phyloP scores from a whole-genome alignment of 257 asterid genomes.

The Nicotiana benthamiana region DNA sequence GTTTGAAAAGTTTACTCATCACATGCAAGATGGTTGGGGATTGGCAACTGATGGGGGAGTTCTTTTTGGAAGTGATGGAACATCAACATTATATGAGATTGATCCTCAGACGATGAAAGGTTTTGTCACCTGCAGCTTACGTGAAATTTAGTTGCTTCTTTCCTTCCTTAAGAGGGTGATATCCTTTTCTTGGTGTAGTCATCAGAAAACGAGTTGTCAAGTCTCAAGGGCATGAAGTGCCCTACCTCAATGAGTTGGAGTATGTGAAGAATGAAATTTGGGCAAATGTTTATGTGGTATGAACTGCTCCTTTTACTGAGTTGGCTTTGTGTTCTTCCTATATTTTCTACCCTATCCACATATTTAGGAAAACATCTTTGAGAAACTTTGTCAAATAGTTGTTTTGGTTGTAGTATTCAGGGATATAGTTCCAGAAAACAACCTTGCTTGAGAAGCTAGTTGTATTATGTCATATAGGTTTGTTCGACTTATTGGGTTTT shows the following conservation, averaged over 20 bases:
- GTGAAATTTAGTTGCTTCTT: not conserved
- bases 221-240: conserved; percentile 69
- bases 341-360: not conserved
- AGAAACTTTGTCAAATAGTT: not conserved
- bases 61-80: conserved; percentile 86
- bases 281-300: conserved; percentile 89
- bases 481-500: not conserved
- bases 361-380: not conserved
- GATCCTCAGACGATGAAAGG: conserved; percentile 67
- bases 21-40: conserved; percentile 98
- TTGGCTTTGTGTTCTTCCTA: not conserved
- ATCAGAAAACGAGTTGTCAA: conserved; percentile 44
- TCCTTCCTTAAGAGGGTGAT: not conserved
- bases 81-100: conserved; percentile 74
- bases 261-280: conserved; percentile 84
- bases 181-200: conserved; percentile 32
- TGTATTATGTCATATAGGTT: not conserved
- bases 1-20: conserved; percentile 52
- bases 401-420: not conserved
- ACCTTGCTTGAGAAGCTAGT: not conserved
- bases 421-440: not conserved
- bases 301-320: not conserved
- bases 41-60: conserved; percentile 76
- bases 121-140: conserved; percentile 16
- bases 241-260: conserved; percentile 82